Evolutionary conservation across 768 basidiomycete genomes (phyloP).

Genomic region (Amyloporia xantha): DNA sequence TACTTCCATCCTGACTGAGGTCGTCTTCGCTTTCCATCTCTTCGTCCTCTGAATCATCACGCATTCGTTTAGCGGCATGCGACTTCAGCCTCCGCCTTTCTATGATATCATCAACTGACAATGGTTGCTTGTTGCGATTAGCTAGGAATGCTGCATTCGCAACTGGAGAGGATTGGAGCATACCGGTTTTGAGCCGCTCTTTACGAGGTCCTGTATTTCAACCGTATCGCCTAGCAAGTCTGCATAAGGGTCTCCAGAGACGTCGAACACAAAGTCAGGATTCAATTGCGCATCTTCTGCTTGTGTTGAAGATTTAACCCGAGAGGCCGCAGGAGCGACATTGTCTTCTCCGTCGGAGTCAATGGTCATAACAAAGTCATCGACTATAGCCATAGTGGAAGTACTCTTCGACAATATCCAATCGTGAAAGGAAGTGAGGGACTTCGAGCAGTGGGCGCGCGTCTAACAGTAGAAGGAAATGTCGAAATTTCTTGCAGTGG

Average conservation of each 20-base stretch:
- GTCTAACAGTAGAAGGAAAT: no score
- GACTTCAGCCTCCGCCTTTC: constrained; percentile 50
- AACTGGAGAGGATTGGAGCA: constrained; percentile 23
- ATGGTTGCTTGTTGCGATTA: constrained; percentile 47
- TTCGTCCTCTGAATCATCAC: constrained; percentile 26
- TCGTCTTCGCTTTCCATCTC: constrained; percentile 24
- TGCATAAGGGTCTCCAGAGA: constrained; percentile 61
- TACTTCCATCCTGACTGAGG: constrained; percentile 28
- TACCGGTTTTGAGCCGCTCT: constrained; percentile 59
- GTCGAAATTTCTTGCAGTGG: no score
- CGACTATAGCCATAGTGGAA: constrained; percentile 30
- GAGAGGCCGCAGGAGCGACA: constrained; percentile 8
- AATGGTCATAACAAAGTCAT: constrained; percentile 78
- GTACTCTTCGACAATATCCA: no score
- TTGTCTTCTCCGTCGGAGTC: constrained; percentile 72
- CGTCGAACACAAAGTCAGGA: constrained; percentile 79
- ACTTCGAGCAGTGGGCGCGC: no score
- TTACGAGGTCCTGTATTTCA: constrained; percentile 49
- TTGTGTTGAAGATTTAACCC: constrained; percentile 11
- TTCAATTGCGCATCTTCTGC: constrained; percentile 60
- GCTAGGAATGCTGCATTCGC: background rate
- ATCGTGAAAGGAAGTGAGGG: no score
- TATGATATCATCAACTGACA: constrained; percentile 92
- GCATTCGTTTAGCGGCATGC: constrained; percentile 55
- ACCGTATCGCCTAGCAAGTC: constrained; percentile 41